A percentile compares a stretch with the other conserved stretches of the same genome.
Evolutionary conservation across 1,139 yeast species (phyloP).

Genomic region (Saccharomyces uvarum): DNA sequence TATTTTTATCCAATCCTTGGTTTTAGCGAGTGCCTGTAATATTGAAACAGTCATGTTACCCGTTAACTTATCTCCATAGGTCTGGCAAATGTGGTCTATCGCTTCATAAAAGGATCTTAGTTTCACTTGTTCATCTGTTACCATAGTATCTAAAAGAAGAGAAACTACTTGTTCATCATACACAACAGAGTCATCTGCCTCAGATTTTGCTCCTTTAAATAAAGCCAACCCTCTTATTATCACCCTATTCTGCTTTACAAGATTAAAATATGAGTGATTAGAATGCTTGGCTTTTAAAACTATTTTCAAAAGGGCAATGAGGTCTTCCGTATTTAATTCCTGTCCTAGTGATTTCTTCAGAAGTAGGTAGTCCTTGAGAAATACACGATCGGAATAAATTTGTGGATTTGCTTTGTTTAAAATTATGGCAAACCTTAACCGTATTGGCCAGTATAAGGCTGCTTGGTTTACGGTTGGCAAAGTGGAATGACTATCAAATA

Average conservation of each 20-base stretch:
- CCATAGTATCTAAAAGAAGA: slow-evolving; percentile 16
- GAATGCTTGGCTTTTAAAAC: slow-evolving; percentile 6
- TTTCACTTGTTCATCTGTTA: slow-evolving; percentile 9
- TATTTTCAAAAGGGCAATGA: slow-evolving; percentile 16
- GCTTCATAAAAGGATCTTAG: slow-evolving; percentile 18
- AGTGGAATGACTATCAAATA: slow-evolving; percentile 14
- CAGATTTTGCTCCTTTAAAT: slow-evolving; percentile 9
- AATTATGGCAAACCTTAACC: slow-evolving; percentile 14
- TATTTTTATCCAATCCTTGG: slow-evolving; percentile 17
- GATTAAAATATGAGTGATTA: slow-evolving; percentile 9
- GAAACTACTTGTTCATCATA: slow-evolving; percentile 16
- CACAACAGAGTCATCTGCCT: slow-evolving; percentile 12
- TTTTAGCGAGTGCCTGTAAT: slow-evolving; percentile 15
- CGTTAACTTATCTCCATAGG: slow-evolving; percentile 9
- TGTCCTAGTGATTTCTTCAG: slow-evolving; percentile 18
- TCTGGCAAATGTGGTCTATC: slow-evolving; percentile 14
- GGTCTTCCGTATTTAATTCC: slow-evolving; percentile 17
- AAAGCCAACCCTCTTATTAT: slow-evolving; percentile 14
- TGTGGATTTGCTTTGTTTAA: slow-evolving; percentile 12
- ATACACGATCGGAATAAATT: slow-evolving; percentile 7
- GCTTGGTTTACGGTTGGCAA: slow-evolving; percentile 8
- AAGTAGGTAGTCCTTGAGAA: slow-evolving; percentile 18
- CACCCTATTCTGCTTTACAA: slow-evolving; percentile 13
- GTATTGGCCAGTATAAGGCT: slow-evolving; percentile 16
- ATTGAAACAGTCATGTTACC: slow-evolving; percentile 11